Conservation (phyloP, 179 eudicot species). For the Drosera spatulata region DNA sequence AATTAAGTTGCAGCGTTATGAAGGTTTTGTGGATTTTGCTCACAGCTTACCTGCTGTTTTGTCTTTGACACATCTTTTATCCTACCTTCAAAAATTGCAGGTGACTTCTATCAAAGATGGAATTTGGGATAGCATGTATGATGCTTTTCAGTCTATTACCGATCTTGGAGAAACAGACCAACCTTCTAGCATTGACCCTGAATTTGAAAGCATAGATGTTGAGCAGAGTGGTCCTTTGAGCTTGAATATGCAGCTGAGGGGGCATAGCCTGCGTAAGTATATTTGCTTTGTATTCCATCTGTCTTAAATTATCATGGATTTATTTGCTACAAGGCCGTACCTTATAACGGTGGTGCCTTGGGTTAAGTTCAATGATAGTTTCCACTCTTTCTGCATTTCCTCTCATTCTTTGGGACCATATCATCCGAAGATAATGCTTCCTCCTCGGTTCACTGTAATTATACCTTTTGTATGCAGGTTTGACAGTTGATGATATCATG, state of each 20-base stretch:
- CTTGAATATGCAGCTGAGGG: constrained; percentile 6
- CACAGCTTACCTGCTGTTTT: too few relatives aligned
- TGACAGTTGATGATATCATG: constrained; percentile 44
- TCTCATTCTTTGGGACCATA: background rate
- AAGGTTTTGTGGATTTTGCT: too few relatives aligned
- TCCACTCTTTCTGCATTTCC: too few relatives aligned
- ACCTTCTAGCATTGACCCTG: constrained; percentile 13
- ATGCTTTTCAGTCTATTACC: constrained; percentile 45
- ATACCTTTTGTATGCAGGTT: constrained; percentile 24
- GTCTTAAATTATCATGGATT: too few relatives aligned
- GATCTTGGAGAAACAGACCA: constrained; percentile 23
- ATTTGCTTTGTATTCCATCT: too few relatives aligned
- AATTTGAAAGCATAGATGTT: constrained; percentile 45
- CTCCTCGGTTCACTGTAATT: background rate
- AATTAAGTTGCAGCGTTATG: too few relatives aligned
- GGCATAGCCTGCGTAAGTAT: constrained; percentile 34
- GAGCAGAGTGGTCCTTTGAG: constrained; percentile 21
- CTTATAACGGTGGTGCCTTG: too few relatives aligned
- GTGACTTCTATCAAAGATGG: constrained; percentile 61
- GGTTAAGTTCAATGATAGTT: too few relatives aligned
- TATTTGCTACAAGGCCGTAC: too few relatives aligned
- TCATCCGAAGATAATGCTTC: background rate
- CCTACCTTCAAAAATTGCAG: constrained; percentile 31
- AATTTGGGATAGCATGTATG: constrained; percentile 89
- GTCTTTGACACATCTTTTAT: background rate